phyloP scores from a whole-genome alignment of 1,139 yeast species.

The Debaryomycetaceae sp. region DNA sequence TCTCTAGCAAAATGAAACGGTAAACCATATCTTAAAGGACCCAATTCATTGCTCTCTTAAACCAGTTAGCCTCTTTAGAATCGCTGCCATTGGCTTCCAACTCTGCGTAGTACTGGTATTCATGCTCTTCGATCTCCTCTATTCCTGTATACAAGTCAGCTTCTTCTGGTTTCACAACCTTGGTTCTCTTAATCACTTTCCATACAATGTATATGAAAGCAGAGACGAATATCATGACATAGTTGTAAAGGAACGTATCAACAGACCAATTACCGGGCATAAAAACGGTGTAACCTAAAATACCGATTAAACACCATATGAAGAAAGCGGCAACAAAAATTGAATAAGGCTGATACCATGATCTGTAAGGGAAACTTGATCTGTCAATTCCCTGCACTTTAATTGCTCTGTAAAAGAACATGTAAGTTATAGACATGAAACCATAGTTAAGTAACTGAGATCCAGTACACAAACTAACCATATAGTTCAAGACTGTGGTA shows the following conservation, averaged over 20 bases:
- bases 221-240: constrained; percentile 38
- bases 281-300: constrained; percentile 39
- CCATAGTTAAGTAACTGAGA: constrained; percentile 74
- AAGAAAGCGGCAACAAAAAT: constrained; percentile 27
- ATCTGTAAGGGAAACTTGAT: constrained; percentile 23
- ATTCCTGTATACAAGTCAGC: constrained; percentile 35
- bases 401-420: constrained; percentile 58
- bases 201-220: constrained; percentile 28
- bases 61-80: constrained; percentile 2
- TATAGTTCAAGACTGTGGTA: constrained; percentile 67
- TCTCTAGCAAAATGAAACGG: too few species aligned
- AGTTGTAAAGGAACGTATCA: constrained; percentile 39
- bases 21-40: constrained; percentile 8
- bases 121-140: constrained; percentile 43
- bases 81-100: constrained; percentile 12
- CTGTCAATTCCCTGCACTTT: constrained; percentile 37
- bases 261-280: constrained; percentile 28
- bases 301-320: constrained; percentile 33
- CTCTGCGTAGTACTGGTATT: constrained; percentile 35
- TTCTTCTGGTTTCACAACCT: constrained; percentile 25
- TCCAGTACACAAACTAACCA: constrained; percentile 74
- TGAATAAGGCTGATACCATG: constrained; percentile 35
- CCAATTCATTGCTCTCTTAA: constrained; percentile 9
- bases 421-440: constrained; percentile 59
- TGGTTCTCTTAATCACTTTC: constrained; percentile 33